Evolutionary conservation across 352 stramenopile genomes (phyloP).

Genomic region (Phytophthora pini): DNA sequence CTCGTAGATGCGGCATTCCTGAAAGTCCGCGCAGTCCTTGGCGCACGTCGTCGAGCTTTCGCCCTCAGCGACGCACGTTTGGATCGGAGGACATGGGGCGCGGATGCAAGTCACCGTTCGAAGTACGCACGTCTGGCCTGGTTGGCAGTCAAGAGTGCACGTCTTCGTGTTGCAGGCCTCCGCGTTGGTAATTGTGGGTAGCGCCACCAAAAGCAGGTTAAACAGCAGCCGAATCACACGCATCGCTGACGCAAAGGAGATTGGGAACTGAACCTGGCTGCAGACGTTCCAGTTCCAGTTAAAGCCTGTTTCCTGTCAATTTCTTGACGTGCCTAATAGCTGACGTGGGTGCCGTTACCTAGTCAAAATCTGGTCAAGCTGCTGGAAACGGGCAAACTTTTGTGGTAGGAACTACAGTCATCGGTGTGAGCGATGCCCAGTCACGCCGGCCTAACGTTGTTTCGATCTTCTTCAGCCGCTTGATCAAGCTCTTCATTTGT

Average conservation of each 20-base stretch:
- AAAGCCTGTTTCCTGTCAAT: background rate
- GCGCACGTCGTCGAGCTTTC: conserved; percentile 2
- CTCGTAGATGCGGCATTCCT: conserved; percentile 21
- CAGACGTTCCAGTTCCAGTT: background rate
- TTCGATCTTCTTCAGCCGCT: conserved; percentile 46
- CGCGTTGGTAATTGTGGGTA: conserved; percentile 3
- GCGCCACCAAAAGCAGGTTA: background rate
- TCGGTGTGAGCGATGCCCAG: conserved; percentile 9
- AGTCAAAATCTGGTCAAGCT: background rate
- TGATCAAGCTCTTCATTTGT: conserved; percentile 55
- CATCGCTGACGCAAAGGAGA: background rate
- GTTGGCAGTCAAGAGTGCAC: conserved; percentile 13
- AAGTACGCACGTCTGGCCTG: conserved; percentile 9
- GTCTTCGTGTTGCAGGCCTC: conserved; percentile 4
- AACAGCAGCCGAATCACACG: conserved; percentile 2
- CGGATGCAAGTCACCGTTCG: conserved; percentile 14
- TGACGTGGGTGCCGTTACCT: background rate
- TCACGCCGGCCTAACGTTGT: conserved; percentile 21
- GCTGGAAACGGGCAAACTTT: conserved; percentile 22
- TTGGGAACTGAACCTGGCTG: conserved; percentile 1
- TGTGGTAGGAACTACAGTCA: background rate
- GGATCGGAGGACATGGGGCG: conserved; percentile 14
- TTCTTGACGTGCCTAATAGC: background rate
- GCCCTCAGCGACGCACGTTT: conserved; percentile 10
- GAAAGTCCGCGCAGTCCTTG: conserved; percentile 13